phyloP scores from a whole-genome alignment of 345 rosid species.

The Eucalyptus rudis region DNA sequence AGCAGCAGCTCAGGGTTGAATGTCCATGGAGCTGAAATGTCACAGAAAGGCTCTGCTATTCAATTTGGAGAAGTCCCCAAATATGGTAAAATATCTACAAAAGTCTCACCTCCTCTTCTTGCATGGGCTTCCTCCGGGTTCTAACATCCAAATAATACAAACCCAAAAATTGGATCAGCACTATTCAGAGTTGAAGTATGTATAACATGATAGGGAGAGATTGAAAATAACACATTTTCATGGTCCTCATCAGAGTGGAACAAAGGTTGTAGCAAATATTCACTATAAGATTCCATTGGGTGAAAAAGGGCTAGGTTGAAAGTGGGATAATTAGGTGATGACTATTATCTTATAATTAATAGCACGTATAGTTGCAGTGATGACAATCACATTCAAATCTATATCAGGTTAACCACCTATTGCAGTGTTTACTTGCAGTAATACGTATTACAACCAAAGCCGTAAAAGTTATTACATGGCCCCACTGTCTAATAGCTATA shows the following conservation, averaged over 20 bases:
- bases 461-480: neutral
- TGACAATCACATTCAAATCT: neutral
- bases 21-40: slow-evolving; percentile 86
- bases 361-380: neutral
- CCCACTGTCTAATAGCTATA: neutral
- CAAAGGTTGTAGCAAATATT: neutral
- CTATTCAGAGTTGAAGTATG: neutral
- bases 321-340: neutral
- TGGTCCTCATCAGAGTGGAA: neutral
- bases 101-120: slow-evolving; percentile 85
- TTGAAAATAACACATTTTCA: neutral
- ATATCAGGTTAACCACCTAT: neutral
- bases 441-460: neutral
- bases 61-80: neutral
- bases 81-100: neutral
- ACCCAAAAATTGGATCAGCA: neutral
- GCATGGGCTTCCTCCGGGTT: slow-evolving; percentile 94
- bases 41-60: slow-evolving; percentile 1
- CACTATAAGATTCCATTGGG: neutral
- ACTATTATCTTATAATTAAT: neutral
- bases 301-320: neutral
- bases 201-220: neutral
- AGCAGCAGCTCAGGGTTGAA: slow-evolving; percentile 56
- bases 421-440: neutral
- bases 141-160: slow-evolving; percentile 10